A percentile compares a stretch with the other conserved stretches of the same genome.
phyloP scores from a whole-genome alignment of 2,329 filamentous ascomycete species.

The Penicillium griseofulvum region DNA sequence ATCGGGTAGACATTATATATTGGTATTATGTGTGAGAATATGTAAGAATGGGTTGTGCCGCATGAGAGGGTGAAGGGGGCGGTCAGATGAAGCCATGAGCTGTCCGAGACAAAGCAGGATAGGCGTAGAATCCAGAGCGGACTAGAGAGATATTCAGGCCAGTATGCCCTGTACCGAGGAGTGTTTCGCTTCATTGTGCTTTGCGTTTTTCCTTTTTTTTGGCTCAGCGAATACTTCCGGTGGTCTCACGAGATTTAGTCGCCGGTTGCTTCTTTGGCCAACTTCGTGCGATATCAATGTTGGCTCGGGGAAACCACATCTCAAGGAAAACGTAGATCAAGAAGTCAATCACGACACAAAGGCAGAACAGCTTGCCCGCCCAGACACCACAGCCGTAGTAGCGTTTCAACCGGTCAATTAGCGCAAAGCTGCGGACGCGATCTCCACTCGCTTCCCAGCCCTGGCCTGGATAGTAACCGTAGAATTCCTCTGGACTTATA shows the following conservation, averaged over 20 bases:
- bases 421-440: constrained; percentile 77
- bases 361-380: constrained; percentile 95
- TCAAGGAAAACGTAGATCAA: constrained; percentile 85
- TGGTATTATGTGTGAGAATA: background rate
- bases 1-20: background rate
- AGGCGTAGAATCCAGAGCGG: background rate
- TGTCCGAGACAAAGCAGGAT: background rate
- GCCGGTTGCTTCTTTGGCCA: constrained; percentile 74
- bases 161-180: background rate
- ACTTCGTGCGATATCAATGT: constrained; percentile 84
- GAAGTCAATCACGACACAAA: constrained; percentile 93
- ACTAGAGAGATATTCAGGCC: constrained; percentile 4
- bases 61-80: background rate
- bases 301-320: constrained; percentile 76
- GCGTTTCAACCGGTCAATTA: constrained; percentile 90
- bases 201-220: background rate
- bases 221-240: background rate
- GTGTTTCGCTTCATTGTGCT: background rate
- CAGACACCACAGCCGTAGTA: constrained; percentile 98
- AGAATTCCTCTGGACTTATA: constrained; percentile 84
- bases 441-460: constrained; percentile 70
- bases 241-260: constrained; percentile 6
- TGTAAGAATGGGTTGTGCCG: background rate
- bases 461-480: constrained; percentile 70
- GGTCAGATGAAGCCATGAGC: background rate